Conservation (phyloP, 75 land plant genomes). For the Cunninghamia lanceolata region DNA sequence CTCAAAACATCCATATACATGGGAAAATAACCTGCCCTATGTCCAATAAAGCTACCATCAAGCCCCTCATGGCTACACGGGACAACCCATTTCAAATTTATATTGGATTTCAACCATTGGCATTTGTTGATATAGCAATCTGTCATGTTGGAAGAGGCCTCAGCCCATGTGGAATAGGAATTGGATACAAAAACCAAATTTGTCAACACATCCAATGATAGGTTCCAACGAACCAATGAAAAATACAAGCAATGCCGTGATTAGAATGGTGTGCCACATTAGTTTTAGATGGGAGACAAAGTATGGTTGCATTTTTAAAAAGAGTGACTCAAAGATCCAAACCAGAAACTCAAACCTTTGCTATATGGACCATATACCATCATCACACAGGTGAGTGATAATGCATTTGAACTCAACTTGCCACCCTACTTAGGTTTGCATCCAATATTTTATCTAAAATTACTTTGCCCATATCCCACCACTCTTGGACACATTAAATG, state of each 20-base stretch:
- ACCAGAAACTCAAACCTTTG: not conserved
- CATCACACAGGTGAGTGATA: not conserved
- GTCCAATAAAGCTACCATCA: not conserved
- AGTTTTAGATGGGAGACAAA: not conserved
- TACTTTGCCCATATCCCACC: not conserved
- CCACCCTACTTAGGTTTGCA: not conserved
- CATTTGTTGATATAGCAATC: not conserved
- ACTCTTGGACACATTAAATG: not conserved
- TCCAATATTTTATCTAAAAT: no score
- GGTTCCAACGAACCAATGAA: not conserved
- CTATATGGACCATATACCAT: not conserved
- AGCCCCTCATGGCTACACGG: not conserved
- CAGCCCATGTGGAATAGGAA: not conserved
- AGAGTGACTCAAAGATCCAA: not conserved
- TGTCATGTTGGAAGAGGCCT: no score
- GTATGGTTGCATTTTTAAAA: not conserved
- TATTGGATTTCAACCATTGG: not conserved
- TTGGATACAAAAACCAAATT: not conserved
- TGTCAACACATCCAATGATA: not conserved
- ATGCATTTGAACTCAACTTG: not conserved
- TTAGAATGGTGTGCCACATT: not conserved
- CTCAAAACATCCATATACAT: not conserved
- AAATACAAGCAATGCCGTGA: not conserved
- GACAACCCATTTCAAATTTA: not conserved
- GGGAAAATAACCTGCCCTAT: not conserved